phyloP scores from a whole-genome alignment of 768 basidiomycete genomes.

The Serendipita vermifera region DNA sequence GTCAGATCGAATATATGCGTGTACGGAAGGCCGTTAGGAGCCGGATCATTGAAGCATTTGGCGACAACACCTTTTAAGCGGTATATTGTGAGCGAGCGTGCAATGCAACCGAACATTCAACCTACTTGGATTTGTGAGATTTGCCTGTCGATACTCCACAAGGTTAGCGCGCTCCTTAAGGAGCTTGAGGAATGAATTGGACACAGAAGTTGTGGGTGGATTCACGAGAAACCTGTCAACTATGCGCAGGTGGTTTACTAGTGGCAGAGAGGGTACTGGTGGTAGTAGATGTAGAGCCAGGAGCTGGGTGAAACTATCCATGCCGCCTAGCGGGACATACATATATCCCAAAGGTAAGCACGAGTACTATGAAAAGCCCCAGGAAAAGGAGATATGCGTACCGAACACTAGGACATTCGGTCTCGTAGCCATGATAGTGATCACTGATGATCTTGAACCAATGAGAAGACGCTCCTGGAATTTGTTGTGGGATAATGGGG shows the following conservation, averaged over 20 bases:
- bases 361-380: too few relatives aligned
- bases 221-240: conserved; percentile 61
- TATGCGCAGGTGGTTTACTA: conserved; percentile 61
- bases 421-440: conserved; percentile 32
- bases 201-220: conserved; percentile 69
- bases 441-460: too few relatives aligned
- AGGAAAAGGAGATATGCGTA: conserved; percentile 29
- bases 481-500: too few relatives aligned
- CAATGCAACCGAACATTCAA: too few relatives aligned
- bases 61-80: conserved; percentile 57
- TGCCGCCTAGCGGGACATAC: conserved; percentile 41
- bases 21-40: conserved; percentile 49
- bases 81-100: too few relatives aligned
- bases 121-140: conserved; percentile 61
- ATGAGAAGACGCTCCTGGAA: too few relatives aligned
- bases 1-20: conserved; percentile 77
- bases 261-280: conserved; percentile 42
- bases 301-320: conserved; percentile 66
- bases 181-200: conserved; percentile 56
- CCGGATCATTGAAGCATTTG: conserved; percentile 50
- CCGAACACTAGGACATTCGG: conserved; percentile 70
- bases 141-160: conserved; percentile 73
- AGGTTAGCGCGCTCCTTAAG: conserved; percentile 40
- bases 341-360: too few relatives aligned
- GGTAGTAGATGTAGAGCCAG: conserved; percentile 59